phyloP scores from a whole-genome alignment of 768 basidiomycete species.

The Tylopilus cervinicoccineus region DNA sequence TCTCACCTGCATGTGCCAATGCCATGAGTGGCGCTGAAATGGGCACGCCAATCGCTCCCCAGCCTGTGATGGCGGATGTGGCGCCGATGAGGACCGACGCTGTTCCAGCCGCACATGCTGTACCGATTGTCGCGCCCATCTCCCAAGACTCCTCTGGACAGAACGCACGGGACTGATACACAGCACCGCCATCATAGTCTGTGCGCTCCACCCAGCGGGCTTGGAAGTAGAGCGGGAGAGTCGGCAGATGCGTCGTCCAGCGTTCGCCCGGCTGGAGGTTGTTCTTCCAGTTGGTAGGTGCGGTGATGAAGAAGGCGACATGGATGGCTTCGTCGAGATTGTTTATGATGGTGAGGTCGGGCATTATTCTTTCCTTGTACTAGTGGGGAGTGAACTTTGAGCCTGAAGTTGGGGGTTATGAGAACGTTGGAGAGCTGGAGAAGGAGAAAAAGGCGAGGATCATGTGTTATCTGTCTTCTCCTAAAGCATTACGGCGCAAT shows the following conservation, averaged over 20 bases:
- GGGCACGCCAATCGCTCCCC: neutral
- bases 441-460: too few species aligned
- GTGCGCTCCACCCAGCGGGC: conserved; percentile 12
- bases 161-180: conserved; percentile 12
- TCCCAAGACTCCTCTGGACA: conserved; percentile 17
- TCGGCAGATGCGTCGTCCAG: conserved; percentile 14
- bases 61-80: conserved; percentile 1
- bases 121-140: conserved; percentile 14
- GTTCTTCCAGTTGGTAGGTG: conserved; percentile 13
- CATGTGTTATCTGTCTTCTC: too few species aligned
- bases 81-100: conserved; percentile 16
- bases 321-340: conserved; percentile 19
- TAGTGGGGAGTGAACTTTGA: too few species aligned
- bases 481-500: too few species aligned
- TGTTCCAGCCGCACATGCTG: conserved; percentile 16
- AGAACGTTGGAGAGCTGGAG: too few species aligned
- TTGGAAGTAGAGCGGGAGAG: conserved; percentile 10
- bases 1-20: conserved; percentile 11
- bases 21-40: conserved; percentile 11
- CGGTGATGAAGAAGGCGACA: conserved; percentile 16
- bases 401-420: too few species aligned
- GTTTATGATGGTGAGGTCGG: conserved; percentile 16
- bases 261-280: conserved; percentile 14
- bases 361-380: neutral
- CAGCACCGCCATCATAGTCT: conserved; percentile 7